Evolutionary conservation across 257 asterid species (phyloP), one percentile per base, ranked within the genome.

Genomic region (Salvia miltiorrhiza): DNA sequence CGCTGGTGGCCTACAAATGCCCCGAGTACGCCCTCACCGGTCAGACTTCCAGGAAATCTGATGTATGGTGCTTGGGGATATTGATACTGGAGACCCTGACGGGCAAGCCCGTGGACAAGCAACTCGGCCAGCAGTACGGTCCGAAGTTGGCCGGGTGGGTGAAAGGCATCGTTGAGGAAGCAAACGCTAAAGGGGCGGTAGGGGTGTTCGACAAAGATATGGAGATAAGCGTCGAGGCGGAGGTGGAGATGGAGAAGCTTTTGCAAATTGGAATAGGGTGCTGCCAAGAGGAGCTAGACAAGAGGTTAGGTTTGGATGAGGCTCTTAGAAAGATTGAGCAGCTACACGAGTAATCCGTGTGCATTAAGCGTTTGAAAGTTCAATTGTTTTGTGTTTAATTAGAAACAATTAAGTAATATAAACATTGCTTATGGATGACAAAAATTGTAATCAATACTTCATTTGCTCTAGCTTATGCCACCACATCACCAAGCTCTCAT

Each of bases 51-150:
- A 84, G 77, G 89, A 90, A 87, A 63, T 83, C 88, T 0, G 99
- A 93, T 19, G 95, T 90, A 3, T 93, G 99, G 99, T 84, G 92
- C 81, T 80, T 93, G 9, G 99, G 99, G 24, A 73, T 90, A 19
- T 54, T 93, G 68, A 90, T 90, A 57, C 13, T 93, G 5, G 99
- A 93, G 78, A 85, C 82, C 0, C 69, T 93, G 9, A 88, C 96
- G 0, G 91, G 95, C 4, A 90, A 80, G 78, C 78, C 80, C 12
- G 95, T 92, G 1, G 82, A 90, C 57, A 88, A 82, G 67, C 86
- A 81, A 73, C 70, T 89, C 0, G 77, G 72, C 5, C 90, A 82
- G 32, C 75, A 43, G 3, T 74, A 79, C 63, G 85, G 76, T 1
- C 24, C 81, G 0, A 85, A 81, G 7, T 48, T 87, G 35, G 83